Evolutionary conservation across 108 stramenopile species (phyloP).

Genomic region (Fragilariopsis cylindrus): DNA sequence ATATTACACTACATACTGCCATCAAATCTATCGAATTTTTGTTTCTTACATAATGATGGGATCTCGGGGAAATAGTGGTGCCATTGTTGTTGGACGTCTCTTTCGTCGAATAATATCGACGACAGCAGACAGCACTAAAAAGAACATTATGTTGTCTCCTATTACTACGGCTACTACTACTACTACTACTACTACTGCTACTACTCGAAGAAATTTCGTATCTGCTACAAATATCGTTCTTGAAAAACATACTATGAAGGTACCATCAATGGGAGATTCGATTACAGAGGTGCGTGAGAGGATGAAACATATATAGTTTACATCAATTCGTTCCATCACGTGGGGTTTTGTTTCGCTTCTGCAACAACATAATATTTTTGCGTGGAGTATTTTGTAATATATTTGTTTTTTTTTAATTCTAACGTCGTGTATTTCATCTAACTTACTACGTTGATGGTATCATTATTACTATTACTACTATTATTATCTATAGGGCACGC

Average conservation of each 20-base stretch:
- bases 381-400: background rate
- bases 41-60: too few relatives aligned
- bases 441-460: background rate
- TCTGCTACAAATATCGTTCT: slow-evolving; percentile 36
- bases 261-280: slow-evolving; percentile 85
- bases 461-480: slow-evolving; percentile 9
- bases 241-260: slow-evolving; percentile 64
- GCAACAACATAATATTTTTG: background rate
- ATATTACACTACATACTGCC: too few relatives aligned
- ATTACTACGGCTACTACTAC: too few relatives aligned
- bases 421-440: too few relatives aligned
- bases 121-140: too few relatives aligned
- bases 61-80: too few relatives aligned
- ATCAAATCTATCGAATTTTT: too few relatives aligned
- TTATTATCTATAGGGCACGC: slow-evolving; percentile 62
- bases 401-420: background rate
- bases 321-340: background rate
- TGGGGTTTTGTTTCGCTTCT: background rate
- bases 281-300: slow-evolving; percentile 60
- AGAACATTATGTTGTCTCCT: too few relatives aligned
- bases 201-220: slow-evolving; percentile 20
- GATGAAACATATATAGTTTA: too few relatives aligned
- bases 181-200: background rate
- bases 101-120: too few relatives aligned
- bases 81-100: too few relatives aligned